Conservation (phyloP, 2,329 filamentous ascomycete genomes). For the Neofusicoccum sp. region DNA sequence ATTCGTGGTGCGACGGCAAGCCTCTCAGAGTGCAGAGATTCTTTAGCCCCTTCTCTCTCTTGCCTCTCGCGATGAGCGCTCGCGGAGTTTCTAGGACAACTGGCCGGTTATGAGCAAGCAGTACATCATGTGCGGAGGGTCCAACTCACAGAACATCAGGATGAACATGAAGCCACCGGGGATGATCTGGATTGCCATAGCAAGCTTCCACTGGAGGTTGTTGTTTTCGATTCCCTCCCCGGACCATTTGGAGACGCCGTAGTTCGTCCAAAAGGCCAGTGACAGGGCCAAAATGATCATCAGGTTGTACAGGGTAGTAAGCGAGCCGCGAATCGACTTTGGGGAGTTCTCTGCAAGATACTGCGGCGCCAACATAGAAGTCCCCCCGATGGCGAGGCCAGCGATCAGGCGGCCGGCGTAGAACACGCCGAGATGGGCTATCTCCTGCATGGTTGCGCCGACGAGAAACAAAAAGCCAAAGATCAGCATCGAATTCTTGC, state of each 20-base stretch:
- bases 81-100: conserved; percentile 38
- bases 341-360: conserved; percentile 44
- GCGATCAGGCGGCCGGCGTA: conserved; percentile 41
- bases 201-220: conserved; percentile 37
- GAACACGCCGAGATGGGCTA: conserved; percentile 37
- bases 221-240: conserved; percentile 22
- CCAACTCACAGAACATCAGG: conserved; percentile 22
- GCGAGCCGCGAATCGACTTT: conserved; percentile 41
- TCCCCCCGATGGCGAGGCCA: conserved; percentile 37
- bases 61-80: conserved; percentile 37
- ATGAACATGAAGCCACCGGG: conserved; percentile 38
- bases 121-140: not conserved
- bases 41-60: conserved; percentile 34
- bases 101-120: conserved; percentile 14
- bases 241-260: conserved; percentile 28
- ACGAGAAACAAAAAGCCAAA: conserved; percentile 35
- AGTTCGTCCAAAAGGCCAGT: conserved; percentile 36
- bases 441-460: conserved; percentile 37
- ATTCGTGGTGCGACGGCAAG: conserved; percentile 39
- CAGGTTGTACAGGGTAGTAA: conserved; percentile 43
- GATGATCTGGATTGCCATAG: conserved; percentile 41
- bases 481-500: conserved; percentile 35
- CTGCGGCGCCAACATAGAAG: conserved; percentile 41
- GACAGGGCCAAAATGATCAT: conserved; percentile 39
- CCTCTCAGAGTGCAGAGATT: conserved; percentile 42